Evolutionary conservation across 2,329 filamentous ascomycete species (phyloP).

Genomic region (Alternaria ventricosa): DNA sequence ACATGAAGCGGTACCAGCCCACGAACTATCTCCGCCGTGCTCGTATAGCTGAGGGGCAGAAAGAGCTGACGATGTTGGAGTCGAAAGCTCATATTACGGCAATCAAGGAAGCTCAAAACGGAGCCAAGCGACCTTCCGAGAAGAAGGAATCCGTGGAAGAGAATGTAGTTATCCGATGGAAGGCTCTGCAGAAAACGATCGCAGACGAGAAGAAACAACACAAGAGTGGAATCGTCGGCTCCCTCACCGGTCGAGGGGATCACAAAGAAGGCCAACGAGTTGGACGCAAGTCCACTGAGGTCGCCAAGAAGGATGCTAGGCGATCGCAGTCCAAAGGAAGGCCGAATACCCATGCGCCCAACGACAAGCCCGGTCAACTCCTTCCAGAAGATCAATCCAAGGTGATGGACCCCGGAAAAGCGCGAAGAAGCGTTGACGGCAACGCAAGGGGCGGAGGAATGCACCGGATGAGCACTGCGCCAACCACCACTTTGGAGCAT

Average conservation of each 20-base stretch:
- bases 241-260: slow-evolving; percentile 32
- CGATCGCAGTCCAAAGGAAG: slow-evolving; percentile 11
- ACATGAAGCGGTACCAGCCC: slow-evolving; percentile 61
- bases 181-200: slow-evolving; percentile 30
- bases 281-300: slow-evolving; percentile 33
- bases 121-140: slow-evolving; percentile 9
- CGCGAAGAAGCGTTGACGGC: slow-evolving; percentile 20
- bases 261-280: slow-evolving; percentile 38
- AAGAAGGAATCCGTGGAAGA: slow-evolving; percentile 43
- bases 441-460: slow-evolving; percentile 5
- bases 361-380: slow-evolving; percentile 11
- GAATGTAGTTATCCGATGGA: slow-evolving; percentile 31
- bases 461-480: slow-evolving; percentile 29
- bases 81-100: slow-evolving; percentile 8
- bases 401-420: slow-evolving; percentile 13
- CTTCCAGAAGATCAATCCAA: slow-evolving; percentile 2
- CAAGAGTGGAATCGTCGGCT: slow-evolving; percentile 32
- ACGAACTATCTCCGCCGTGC: slow-evolving; percentile 62
- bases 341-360: slow-evolving; percentile 15
- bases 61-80: slow-evolving; percentile 34
- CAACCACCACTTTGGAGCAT: slow-evolving; percentile 16
- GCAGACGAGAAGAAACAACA: slow-evolving; percentile 33
- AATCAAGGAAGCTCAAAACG: slow-evolving; percentile 14
- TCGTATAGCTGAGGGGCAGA: slow-evolving; percentile 63
- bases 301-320: slow-evolving; percentile 2